phyloP scores from a whole-genome alignment of 1,139 yeast genomes.

The Trichomonascaceae sp. region DNA sequence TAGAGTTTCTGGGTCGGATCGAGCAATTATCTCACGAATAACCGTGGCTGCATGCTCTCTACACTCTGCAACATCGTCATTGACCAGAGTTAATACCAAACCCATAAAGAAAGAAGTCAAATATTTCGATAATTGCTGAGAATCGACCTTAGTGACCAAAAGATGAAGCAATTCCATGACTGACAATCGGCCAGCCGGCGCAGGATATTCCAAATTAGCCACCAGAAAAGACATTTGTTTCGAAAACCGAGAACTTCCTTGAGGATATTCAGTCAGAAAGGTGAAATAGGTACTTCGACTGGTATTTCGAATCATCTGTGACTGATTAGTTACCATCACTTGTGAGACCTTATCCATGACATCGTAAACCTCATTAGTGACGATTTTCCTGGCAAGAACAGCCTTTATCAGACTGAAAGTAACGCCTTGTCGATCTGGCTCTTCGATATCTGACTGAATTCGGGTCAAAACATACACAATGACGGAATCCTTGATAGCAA shows the following conservation, averaged over 20 bases:
- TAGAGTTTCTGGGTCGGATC: slow-evolving; percentile 42
- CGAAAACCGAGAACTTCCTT: slow-evolving; percentile 78
- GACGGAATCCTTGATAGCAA: slow-evolving; percentile 64
- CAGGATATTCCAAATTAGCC: slow-evolving; percentile 78
- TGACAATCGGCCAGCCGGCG: slow-evolving; percentile 82
- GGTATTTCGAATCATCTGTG: slow-evolving; percentile 76
- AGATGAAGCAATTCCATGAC: slow-evolving; percentile 81
- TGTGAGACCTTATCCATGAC: slow-evolving; percentile 75
- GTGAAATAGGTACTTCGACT: slow-evolving; percentile 80
- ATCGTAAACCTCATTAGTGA: slow-evolving; percentile 87
- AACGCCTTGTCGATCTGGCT: slow-evolving; percentile 81
- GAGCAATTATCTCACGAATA: slow-evolving; percentile 50
- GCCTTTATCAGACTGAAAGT: slow-evolving; percentile 82
- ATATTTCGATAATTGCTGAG: slow-evolving; percentile 51
- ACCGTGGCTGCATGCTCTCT: slow-evolving; percentile 77
- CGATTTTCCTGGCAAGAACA: slow-evolving; percentile 61
- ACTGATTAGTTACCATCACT: slow-evolving; percentile 86
- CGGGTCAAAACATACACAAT: slow-evolving; percentile 70
- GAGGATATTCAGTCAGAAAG: slow-evolving; percentile 91
- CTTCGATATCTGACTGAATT: slow-evolving; percentile 82
- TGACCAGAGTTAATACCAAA: slow-evolving; percentile 66
- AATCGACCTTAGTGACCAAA: slow-evolving; percentile 61
- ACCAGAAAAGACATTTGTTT: slow-evolving; percentile 78
- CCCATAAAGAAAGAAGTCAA: slow-evolving; percentile 79
- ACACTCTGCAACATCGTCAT: slow-evolving; percentile 76